A percentile compares a stretch with the other conserved stretches of the same genome.
These are phyloP conservation scores for Haplosporangium sp. DNA, from an alignment of 371 early-diverging fungal genomes.

Conservation along the genomic window DNA sequence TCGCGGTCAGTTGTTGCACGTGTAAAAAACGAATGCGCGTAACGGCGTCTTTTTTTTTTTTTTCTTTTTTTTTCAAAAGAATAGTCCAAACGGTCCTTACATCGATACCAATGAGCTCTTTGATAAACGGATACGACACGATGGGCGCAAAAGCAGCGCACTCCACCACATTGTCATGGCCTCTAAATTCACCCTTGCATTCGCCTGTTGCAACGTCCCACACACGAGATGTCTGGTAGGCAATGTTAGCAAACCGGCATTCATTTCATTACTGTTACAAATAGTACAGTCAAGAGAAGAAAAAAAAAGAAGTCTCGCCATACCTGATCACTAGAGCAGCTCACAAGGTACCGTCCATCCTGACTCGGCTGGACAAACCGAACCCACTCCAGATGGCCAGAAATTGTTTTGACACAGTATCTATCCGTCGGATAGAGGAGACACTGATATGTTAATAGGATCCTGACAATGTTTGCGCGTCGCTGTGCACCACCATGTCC, in stretches of 20 bases:
- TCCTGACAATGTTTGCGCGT: too few relatives aligned
- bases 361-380: conserved; percentile 74
- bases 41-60: too few relatives aligned
- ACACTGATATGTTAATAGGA: background rate
- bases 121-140: conserved; percentile 70
- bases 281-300: too few relatives aligned
- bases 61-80: too few relatives aligned
- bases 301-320: background rate
- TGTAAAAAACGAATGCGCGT: too few relatives aligned
- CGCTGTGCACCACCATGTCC: too few relatives aligned
- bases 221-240: conserved; percentile 76
- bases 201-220: conserved; percentile 86
- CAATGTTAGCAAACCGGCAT: background rate
- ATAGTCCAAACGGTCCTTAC: conserved; percentile 46
- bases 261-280: background rate
- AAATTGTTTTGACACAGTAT: conserved; percentile 82
- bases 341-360: conserved; percentile 79
- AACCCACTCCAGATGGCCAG: conserved; percentile 92
- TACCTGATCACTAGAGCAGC: conserved; percentile 90
- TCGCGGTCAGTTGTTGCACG: too few relatives aligned
- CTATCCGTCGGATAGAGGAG: conserved; percentile 54
- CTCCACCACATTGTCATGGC: conserved; percentile 96
- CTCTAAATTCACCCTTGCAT: conserved; percentile 80
- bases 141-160: conserved; percentile 86
- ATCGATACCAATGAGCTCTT: conserved; percentile 76